Evolutionary conservation across 2,329 filamentous ascomycete species (phyloP).

Genomic region (Camillea tinctor): DNA sequence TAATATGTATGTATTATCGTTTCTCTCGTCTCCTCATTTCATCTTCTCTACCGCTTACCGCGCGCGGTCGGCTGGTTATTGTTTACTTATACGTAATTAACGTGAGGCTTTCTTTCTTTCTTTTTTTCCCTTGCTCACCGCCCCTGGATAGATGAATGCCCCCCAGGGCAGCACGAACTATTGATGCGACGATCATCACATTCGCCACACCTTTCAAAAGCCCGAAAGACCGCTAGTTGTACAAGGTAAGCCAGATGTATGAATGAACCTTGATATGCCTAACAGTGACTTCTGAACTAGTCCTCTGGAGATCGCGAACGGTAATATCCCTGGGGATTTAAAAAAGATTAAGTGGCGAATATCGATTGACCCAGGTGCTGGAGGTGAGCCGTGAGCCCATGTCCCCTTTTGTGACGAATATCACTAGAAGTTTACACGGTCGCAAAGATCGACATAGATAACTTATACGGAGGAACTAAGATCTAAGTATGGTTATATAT

Average conservation of each 20-base stretch:
- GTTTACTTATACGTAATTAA: too few relatives aligned
- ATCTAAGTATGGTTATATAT: not conserved
- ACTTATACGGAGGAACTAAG: not conserved
- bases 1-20: too few relatives aligned
- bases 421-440: not conserved
- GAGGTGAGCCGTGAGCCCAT: not conserved
- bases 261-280: not conserved
- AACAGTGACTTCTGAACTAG: not conserved
- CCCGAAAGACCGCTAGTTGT: not conserved
- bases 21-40: too few relatives aligned
- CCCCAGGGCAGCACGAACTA: too few relatives aligned
- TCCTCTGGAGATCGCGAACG: not conserved
- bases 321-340: not conserved
- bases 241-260: not conserved
- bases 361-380: not conserved
- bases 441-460: not conserved
- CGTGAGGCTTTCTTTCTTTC: not conserved
- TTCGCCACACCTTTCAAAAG: not conserved
- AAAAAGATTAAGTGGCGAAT: not conserved
- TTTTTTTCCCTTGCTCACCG: not conserved
- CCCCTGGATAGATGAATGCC: not conserved
- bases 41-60: too few relatives aligned
- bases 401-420: not conserved
- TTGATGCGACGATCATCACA: not conserved
- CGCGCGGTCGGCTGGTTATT: too few relatives aligned